Percentiles rank a stretch among this genome's conserved stretches.
These are phyloP conservation scores for Kalaharituber pfeilii DNA, from an alignment of 2,329 filamentous ascomycete genomes.

Conservation along the genomic window DNA sequence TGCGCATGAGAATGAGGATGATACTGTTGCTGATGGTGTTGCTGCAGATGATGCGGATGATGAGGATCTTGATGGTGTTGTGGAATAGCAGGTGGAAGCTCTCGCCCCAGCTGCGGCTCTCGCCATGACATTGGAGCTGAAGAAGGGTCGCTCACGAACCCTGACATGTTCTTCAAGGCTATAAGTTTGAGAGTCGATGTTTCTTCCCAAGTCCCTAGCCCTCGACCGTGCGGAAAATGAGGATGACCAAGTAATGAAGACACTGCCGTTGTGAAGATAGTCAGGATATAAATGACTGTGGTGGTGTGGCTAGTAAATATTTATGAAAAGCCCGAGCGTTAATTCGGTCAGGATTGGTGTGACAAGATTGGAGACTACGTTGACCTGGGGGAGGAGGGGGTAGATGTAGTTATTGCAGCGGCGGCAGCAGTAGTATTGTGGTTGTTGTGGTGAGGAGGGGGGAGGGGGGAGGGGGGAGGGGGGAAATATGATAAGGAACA, in stretches of 20 bases:
- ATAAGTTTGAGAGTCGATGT: constrained; percentile 13
- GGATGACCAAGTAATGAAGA: constrained; percentile 17
- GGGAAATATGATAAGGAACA: constrained; percentile 3
- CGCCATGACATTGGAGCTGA: constrained; percentile 16
- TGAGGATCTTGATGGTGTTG: constrained; percentile 15
- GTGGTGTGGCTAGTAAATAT: not conserved
- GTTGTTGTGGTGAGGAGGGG: not conserved
- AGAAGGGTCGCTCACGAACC: constrained; percentile 15
- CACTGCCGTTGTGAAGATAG: constrained; percentile 10
- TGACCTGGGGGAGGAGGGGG: no score
- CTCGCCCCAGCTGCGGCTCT: constrained; percentile 16
- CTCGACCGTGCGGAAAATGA: constrained; percentile 17
- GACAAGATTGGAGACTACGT: not conserved
- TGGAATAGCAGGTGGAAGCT: constrained; percentile 15
- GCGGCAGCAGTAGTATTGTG: not conserved
- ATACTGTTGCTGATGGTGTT: constrained; percentile 4
- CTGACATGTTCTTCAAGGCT: constrained; percentile 16
- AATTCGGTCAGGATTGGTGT: not conserved
- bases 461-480: not conserved
- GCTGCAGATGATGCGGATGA: constrained; percentile 8
- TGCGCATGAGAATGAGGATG: constrained; percentile 13
- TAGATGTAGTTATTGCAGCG: no score
- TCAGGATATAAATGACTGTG: not conserved
- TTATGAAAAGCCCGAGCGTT: not conserved
- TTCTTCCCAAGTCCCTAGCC: constrained; percentile 16